Conservation (phyloP, 257 asterid species). For the Nemophila menziesii region DNA sequence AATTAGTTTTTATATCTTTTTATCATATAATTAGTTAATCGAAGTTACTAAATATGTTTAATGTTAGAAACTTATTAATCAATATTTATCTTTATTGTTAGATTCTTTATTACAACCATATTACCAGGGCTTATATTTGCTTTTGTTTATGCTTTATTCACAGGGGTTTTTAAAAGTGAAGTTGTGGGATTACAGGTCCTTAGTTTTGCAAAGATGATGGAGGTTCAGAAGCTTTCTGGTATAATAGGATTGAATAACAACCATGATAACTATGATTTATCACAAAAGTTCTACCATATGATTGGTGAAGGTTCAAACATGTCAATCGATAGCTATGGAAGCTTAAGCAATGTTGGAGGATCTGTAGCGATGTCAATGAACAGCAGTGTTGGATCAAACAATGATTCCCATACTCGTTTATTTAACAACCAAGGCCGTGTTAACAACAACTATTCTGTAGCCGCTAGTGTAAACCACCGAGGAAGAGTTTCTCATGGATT, state of each 20-base stretch:
- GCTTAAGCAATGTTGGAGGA: slow-evolving; percentile 92
- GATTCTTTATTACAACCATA: no score
- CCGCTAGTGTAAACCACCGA: slow-evolving; percentile 71
- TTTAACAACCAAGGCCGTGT: slow-evolving; percentile 82
- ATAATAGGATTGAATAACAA: slow-evolving; percentile 64
- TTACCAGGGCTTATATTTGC: not conserved
- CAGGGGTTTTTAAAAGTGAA: slow-evolving; percentile 19
- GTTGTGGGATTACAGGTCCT: slow-evolving; percentile 22
- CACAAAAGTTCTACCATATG: slow-evolving; percentile 75
- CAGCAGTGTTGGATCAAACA: slow-evolving; percentile 90
- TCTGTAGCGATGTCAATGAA: slow-evolving; percentile 87
- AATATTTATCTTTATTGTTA: not conserved
- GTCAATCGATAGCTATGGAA: slow-evolving; percentile 79
- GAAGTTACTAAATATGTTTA: not conserved
- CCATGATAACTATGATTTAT: slow-evolving; percentile 60
- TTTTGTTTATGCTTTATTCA: not conserved
- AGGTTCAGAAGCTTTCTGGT: slow-evolving; percentile 70
- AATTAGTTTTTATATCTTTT: not conserved
- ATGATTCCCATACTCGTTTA: slow-evolving; percentile 75
- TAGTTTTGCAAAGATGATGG: slow-evolving; percentile 59
- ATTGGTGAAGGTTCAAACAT: slow-evolving; percentile 84
- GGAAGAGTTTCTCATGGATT: slow-evolving; percentile 60
- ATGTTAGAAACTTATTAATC: not conserved
- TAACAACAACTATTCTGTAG: slow-evolving; percentile 60
- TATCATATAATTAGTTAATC: not conserved